Evolutionary conservation across 129 eudicot species (phyloP).

Genomic region (Cynara cardunculus): DNA sequence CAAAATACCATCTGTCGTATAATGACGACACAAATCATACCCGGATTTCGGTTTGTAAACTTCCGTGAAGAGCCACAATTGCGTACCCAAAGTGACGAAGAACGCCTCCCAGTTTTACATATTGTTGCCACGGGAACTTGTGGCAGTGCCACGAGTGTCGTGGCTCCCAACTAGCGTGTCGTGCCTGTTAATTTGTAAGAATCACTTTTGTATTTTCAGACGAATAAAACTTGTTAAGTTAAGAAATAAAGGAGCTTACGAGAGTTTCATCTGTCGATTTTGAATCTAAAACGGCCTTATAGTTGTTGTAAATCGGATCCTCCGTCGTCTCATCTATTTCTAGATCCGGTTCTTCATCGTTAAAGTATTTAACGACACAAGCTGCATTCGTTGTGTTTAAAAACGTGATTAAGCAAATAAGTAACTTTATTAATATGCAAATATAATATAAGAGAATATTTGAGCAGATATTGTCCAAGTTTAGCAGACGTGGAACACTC

Average conservation of each 20-base stretch:
- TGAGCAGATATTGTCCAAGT: too few relatives aligned
- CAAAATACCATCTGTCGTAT: too few relatives aligned
- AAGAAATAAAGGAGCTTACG: slow-evolving; percentile 30
- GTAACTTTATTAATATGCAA: too few relatives aligned
- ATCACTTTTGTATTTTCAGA: too few relatives aligned
- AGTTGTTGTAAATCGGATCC: slow-evolving; percentile 72
- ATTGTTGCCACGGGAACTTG: too few relatives aligned
- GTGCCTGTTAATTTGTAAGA: slow-evolving; percentile 49
- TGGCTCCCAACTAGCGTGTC: slow-evolving; percentile 97
- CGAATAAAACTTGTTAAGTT: neutral
- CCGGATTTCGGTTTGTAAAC: too few relatives aligned
- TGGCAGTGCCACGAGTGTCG: slow-evolving; percentile 56
- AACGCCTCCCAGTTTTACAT: too few relatives aligned
- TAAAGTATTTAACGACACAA: slow-evolving; percentile 73
- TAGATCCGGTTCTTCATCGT: slow-evolving; percentile 35
- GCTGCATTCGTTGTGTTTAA: slow-evolving; percentile 42
- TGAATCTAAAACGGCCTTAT: slow-evolving; percentile 80
- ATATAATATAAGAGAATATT: too few relatives aligned
- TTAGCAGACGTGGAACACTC: too few relatives aligned
- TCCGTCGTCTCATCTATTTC: slow-evolving; percentile 38
- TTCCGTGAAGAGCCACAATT: too few relatives aligned
- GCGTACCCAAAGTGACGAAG: too few relatives aligned
- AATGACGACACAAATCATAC: too few relatives aligned
- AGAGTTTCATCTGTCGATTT: slow-evolving; percentile 74
- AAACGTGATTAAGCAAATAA: neutral